Evolutionary conservation across 2,329 filamentous ascomycete species (phyloP), one percentile per base, ranked within the genome.

Genomic region (Exserohilum turcica): DNA sequence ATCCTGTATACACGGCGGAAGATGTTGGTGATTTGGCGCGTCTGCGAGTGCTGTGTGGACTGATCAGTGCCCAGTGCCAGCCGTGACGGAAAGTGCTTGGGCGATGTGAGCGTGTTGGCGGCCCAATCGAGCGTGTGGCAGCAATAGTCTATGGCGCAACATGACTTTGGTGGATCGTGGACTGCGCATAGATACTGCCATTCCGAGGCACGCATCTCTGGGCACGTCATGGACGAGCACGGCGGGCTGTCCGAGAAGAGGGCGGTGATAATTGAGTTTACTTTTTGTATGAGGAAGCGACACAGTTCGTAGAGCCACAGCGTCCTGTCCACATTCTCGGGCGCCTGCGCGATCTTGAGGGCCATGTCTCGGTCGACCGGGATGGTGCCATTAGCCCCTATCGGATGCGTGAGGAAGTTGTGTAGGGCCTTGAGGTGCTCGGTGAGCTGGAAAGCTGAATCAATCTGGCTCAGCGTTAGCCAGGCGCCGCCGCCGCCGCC

Each of bases 181-280:
- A 97, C 94, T 44, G 94, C 94, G 78, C 94, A 99, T 42, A 99
- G 85, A 70, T 97, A 99, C 77, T 99, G 94, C 94, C 94, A 99
- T 79, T 99, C 93, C 27, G 90, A 94, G 2, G 94, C 94, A 70
- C 94, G 92, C 94, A 99, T 99, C 77, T 99, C 94, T 28, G 92
- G 92, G 70, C 94, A 99, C 1, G 94, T 97, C 59, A 83, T 82
- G 12, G 90, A 85, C 54, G 91, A 96, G 78, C 94, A 99, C 3
- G 93, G 88, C 6, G 93, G 93, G 37, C 82, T 83, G 76, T 97
- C 94, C 72, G 92, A 90, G 66, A 99, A 91, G 68, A 99, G 93
- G 59, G 91, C 91, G 54, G 96, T 87, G 62, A 97, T 90, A 50
- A 99, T 84, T 59, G 87, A 86, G 78, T 99, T 99, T 73, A 91